phyloP scores from a whole-genome alignment of 768 basidiomycete species.

The Lactarius hengduanensis region DNA sequence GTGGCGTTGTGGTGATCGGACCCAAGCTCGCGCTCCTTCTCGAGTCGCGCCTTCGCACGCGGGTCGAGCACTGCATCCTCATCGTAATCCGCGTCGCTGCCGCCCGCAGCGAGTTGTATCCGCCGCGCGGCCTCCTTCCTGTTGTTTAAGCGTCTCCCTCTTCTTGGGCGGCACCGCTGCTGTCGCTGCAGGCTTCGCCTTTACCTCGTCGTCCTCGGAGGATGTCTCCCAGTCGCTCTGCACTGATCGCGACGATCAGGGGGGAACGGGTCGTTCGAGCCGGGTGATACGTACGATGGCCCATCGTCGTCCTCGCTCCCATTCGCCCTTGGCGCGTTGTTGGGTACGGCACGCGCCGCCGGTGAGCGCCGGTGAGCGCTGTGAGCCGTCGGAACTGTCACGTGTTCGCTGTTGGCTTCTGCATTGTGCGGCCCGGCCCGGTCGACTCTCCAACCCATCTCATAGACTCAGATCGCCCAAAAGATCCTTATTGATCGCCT shows the following conservation, averaged over 20 bases:
- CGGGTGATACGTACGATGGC: conserved; percentile 60
- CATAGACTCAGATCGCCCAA: conserved; percentile 6
- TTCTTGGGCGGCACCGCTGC: conserved; percentile 65
- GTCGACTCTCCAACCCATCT: too few species aligned
- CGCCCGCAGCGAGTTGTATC: conserved; percentile 43
- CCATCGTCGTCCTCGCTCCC: conserved; percentile 79
- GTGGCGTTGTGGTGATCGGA: conserved; percentile 85
- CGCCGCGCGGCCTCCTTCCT: conserved; percentile 81
- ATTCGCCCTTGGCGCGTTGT: conserved; percentile 52
- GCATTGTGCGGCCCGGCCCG: too few species aligned
- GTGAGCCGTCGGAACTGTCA: conserved; percentile 15
- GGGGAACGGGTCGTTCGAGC: not conserved
- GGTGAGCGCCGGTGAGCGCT: conserved; percentile 8
- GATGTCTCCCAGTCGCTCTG: conserved; percentile 97
- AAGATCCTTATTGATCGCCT: conserved; percentile 11
- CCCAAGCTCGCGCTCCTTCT: conserved; percentile 79
- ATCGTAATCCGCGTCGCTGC: conserved; percentile 55
- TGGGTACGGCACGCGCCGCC: conserved; percentile 24
- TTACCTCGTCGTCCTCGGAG: conserved; percentile 64
- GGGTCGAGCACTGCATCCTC: conserved; percentile 69
- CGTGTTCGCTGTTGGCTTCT: too few species aligned
- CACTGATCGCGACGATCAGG: conserved; percentile 22
- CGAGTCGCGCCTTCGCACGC: conserved; percentile 67
- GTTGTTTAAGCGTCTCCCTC: conserved; percentile 90
- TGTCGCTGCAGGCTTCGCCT: conserved; percentile 35